Evolutionary conservation across 345 rosid genomes (phyloP), one percentile per base, ranked within the genome.

Genomic region (Kandelia obovata): DNA sequence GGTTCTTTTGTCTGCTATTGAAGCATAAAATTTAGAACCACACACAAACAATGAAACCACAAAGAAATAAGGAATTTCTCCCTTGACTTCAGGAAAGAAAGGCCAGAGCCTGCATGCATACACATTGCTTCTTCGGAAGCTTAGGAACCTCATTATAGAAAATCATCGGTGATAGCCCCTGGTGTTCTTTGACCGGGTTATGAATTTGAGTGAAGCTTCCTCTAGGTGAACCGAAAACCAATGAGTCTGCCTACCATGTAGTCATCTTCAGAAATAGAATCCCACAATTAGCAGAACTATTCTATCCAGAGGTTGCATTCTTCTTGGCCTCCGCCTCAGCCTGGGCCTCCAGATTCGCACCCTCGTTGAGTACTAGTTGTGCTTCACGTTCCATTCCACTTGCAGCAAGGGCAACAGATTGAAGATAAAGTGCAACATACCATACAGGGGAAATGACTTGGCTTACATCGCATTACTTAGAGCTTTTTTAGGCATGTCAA

Each of bases 361-460:
- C 96, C 46, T 91, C 99, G 77, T 81, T 89, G 2, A 94, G 88
- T 46, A 92, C 87, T 34, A 73, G 81, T 61, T 82, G 90, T 16
- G 92, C 91, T 83, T 91, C 95, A 15, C 79, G 83, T 77, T 86
- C 91, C 87, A 78, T 87, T 80, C 91, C 93, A 62, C 87, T 75
- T 11, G 83, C 73, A 5, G 82, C 32, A 53, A 87, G 83, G n/a
- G 97, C 88, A 15, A 84, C 86, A 58, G 95, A 87, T 77, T 95
- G 96, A 71, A 95, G 87, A 80, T 95, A 91, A 17, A 96, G 84
- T 37, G 99, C 96, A 39, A 91, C 83, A 52, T 91, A 88, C 96
- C 96, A 89, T 49, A 84, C 85, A 1, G 97, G 93, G 66, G 92
- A 88, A 71, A 87, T 80, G 39, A 85, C 82, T 81, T 95, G n/a